Evolutionary conservation across 1,284 basidiomycete genomes (phyloP).

Genomic region (Sporisorium scitamineum): DNA sequence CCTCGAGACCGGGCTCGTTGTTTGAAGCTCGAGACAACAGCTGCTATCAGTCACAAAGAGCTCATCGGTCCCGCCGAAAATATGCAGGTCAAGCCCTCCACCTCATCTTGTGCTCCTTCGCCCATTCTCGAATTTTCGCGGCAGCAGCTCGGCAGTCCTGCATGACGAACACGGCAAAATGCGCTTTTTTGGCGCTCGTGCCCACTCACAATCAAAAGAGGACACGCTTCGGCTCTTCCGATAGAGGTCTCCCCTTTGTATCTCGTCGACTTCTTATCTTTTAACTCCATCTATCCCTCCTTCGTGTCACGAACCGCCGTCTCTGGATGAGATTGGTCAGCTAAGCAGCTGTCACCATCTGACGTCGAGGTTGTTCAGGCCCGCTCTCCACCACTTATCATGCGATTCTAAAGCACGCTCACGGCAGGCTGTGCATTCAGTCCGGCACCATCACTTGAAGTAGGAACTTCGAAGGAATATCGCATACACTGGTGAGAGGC

Average conservation of each 20-base stretch:
- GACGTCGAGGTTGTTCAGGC: not conserved
- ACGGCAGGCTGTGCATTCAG: constrained; percentile 8
- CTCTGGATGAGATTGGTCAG: not conserved
- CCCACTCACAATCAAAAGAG: not conserved
- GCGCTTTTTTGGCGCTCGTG: not conserved
- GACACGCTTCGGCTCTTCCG: not conserved
- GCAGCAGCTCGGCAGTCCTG: constrained; percentile 10
- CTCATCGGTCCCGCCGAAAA: constrained; percentile 1
- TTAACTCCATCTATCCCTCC: not conserved
- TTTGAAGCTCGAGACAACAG: not conserved
- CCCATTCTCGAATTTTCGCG: not conserved
- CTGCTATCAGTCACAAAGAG: not conserved
- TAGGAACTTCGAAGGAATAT: not conserved
- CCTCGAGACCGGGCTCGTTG: too few species aligned
- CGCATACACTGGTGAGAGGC: too few species aligned
- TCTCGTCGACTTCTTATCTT: not conserved
- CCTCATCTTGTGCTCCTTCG: too few species aligned
- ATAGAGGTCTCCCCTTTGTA: not conserved
- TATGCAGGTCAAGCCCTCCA: constrained; percentile 17
- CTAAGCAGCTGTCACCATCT: not conserved
- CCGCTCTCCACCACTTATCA: not conserved
- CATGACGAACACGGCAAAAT: too few species aligned
- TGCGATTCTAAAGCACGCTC: not conserved
- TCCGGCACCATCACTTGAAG: not conserved
- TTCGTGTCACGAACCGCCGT: not conserved